Percentiles rank a stretch among this genome's conserved stretches.
Conservation (phyloP, 306 rosid genomes). For the Rosa persica region DNA sequence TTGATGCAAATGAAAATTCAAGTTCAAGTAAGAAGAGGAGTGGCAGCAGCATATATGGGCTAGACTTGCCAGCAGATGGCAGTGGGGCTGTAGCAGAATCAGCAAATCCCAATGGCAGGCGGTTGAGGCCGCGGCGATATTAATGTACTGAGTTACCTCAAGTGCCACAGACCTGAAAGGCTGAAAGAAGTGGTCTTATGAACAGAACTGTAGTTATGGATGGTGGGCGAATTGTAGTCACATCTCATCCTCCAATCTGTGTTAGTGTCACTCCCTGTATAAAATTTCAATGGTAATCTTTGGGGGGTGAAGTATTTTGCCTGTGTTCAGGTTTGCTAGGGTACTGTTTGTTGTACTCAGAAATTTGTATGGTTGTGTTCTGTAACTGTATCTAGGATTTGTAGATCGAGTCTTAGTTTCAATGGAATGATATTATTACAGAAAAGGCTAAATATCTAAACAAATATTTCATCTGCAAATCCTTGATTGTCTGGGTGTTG, state of each 20-base stretch:
- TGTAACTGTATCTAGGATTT: slow-evolving; percentile 19
- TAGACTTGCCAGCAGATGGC: slow-evolving; percentile 60
- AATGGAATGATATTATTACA: slow-evolving; percentile 11
- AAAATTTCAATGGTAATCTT: slow-evolving; percentile 16
- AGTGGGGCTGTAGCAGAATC: slow-evolving; percentile 54
- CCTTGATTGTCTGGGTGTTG: neutral
- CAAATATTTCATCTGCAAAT: neutral
- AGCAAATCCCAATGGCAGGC: slow-evolving; percentile 61
- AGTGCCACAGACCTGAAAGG: slow-evolving; percentile 28
- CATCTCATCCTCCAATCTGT: slow-evolving; percentile 8
- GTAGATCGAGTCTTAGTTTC: slow-evolving; percentile 9
- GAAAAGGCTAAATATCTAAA: neutral
- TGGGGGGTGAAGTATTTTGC: slow-evolving; percentile 13
- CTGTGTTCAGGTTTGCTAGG: slow-evolving; percentile 10
- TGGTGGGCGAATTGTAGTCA: neutral
- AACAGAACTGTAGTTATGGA: slow-evolving; percentile 22
- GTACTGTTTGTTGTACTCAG: slow-evolving; percentile 1
- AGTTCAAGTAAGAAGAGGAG: slow-evolving; percentile 62
- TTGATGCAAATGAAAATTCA: slow-evolving; percentile 55
- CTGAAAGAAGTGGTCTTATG: slow-evolving; percentile 27
- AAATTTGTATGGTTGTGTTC: slow-evolving; percentile 16
- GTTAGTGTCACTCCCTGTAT: slow-evolving; percentile 7
- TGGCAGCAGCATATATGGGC: slow-evolving; percentile 55
- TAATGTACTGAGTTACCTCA: slow-evolving; percentile 27
- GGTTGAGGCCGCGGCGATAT: slow-evolving; percentile 55